Evolutionary conservation across 331 rosid species (phyloP).

Genomic region (Quercus tomentella): DNA sequence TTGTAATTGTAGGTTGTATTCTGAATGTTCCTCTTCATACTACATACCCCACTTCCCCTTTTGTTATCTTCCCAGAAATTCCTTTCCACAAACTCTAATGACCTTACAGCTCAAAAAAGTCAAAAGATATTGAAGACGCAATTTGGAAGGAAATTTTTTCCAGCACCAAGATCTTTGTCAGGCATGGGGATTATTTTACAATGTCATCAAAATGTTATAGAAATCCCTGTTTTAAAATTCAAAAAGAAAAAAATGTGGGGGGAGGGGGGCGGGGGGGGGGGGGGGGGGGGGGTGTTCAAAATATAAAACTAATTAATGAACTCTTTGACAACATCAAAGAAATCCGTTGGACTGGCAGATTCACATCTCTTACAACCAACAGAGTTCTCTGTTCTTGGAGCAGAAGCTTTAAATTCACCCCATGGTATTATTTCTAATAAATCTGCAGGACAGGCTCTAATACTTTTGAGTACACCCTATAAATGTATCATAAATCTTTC

Average conservation of each 20-base stretch:
- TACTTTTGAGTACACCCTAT: too few relatives aligned
- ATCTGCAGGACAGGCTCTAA: too few relatives aligned
- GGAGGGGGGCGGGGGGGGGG: too few relatives aligned
- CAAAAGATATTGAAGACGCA: too few relatives aligned
- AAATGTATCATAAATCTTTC: too few relatives aligned
- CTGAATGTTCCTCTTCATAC: not conserved
- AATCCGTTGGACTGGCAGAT: too few relatives aligned
- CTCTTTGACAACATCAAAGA: too few relatives aligned
- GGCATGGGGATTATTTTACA: not conserved
- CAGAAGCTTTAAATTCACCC: too few relatives aligned
- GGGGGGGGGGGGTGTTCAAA: accelerated
- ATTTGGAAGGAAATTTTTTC: not conserved
- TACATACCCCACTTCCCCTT: not conserved
- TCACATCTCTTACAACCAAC: too few relatives aligned
- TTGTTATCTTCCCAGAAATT: not conserved
- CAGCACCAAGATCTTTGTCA: not conserved
- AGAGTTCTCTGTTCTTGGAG: too few relatives aligned
- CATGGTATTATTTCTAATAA: too few relatives aligned
- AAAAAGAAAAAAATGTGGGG: not conserved
- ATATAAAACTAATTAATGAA: not conserved
- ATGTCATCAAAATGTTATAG: not conserved
- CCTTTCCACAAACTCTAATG: not conserved
- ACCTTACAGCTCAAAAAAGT: not conserved
- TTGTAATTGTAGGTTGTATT: not conserved
- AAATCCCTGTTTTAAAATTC: not conserved